Evolutionary conservation across 306 rosid species (phyloP).

Genomic region (Trifolium dubium): DNA sequence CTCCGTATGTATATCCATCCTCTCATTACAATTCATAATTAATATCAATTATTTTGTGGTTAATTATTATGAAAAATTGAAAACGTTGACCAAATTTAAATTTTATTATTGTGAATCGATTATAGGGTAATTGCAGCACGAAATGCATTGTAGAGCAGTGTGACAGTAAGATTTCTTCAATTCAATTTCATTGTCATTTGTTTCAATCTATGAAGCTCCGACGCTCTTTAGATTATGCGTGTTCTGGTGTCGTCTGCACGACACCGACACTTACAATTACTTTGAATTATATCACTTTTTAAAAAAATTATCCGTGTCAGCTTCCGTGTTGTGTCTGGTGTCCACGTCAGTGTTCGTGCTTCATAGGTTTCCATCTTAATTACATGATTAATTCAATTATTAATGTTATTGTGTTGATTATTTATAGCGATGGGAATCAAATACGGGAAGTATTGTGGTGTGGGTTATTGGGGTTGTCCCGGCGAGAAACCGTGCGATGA

Average conservation of each 20-base stretch:
- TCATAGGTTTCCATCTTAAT: neutral
- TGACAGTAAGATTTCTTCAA: slow-evolving; percentile 54
- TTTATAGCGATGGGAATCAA: slow-evolving; percentile 47
- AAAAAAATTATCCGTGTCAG: too few relatives aligned
- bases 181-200: neutral
- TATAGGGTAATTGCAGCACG: slow-evolving; percentile 69
- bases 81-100: neutral
- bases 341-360: neutral
- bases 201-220: neutral
- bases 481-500: slow-evolving; percentile 91
- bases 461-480: slow-evolving; percentile 77
- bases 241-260: too few relatives aligned
- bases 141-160: slow-evolving; percentile 65
- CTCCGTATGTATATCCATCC: slow-evolving; percentile 45
- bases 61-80: neutral
- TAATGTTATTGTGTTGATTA: neutral
- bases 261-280: too few relatives aligned
- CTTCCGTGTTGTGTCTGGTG: too few relatives aligned
- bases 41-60: too few relatives aligned
- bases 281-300: too few relatives aligned
- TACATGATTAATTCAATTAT: neutral
- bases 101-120: neutral
- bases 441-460: slow-evolving; percentile 92
- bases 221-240: too few relatives aligned
- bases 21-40: neutral